Conservation (phyloP, 176 grass and related monocot species). For the sorghum (Sorghum bicolor) region DNA sequence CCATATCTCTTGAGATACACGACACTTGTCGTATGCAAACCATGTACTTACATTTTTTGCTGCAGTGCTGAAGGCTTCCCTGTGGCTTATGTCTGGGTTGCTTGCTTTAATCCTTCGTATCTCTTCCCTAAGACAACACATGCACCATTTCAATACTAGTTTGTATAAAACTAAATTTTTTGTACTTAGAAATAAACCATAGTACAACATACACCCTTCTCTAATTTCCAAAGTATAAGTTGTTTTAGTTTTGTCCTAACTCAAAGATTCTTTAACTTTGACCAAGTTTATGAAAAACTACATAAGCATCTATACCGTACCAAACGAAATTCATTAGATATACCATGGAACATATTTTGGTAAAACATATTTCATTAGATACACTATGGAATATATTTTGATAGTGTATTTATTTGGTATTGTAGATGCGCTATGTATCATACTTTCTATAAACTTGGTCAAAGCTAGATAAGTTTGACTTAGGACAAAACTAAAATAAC, state of each 20-base stretch:
- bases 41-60: constrained; percentile 64
- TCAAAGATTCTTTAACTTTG: not conserved
- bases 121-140: constrained; percentile 48
- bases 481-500: not conserved
- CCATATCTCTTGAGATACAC: not conserved
- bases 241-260: not conserved
- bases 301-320: not conserved
- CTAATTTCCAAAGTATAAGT: not conserved
- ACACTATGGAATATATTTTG: too few relatives aligned
- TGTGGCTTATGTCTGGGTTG: constrained; percentile 73
- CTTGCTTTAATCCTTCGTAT: constrained; percentile 70
- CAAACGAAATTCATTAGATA: not conserved
- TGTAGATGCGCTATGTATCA: not conserved
- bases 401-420: not conserved
- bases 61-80: constrained; percentile 77
- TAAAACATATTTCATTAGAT: too few relatives aligned
- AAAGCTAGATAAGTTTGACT: not conserved
- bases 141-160: not conserved
- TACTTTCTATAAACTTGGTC: not conserved
- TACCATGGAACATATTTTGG: not conserved
- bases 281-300: not conserved
- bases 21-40: not conserved
- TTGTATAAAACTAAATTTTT: not conserved
- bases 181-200: not conserved
- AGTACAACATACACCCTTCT: not conserved